Evolutionary conservation across 2,329 filamentous ascomycete genomes (phyloP).

Genomic region (Fusarium longipes): DNA sequence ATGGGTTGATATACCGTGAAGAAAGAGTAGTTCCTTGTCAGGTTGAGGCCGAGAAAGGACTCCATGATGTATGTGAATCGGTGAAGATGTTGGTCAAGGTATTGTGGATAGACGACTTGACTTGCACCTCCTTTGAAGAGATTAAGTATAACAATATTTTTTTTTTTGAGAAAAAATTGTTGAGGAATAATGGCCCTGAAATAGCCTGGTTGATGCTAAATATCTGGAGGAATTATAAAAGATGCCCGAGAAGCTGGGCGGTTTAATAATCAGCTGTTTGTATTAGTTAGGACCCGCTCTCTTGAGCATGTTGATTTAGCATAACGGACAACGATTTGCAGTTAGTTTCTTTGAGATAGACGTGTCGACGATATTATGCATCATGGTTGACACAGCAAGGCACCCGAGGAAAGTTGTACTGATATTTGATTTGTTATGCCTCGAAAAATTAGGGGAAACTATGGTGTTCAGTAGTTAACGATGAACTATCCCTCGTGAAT

Average conservation of each 20-base stretch:
- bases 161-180: slow-evolving; percentile 15
- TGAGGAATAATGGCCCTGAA: slow-evolving; percentile 9
- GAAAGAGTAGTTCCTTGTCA: slow-evolving; percentile 53
- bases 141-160: background rate
- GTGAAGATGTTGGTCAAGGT: background rate
- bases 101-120: background rate
- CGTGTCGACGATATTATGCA: background rate
- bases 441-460: background rate
- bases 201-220: background rate
- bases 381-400: background rate
- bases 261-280: slow-evolving; percentile 33
- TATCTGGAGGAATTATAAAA: slow-evolving; percentile 31
- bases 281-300: slow-evolving; percentile 12
- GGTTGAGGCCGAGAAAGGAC: slow-evolving; percentile 49
- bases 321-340: slow-evolving; percentile 18
- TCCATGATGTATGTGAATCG: slow-evolving; percentile 43
- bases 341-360: background rate
- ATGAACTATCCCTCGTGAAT: background rate
- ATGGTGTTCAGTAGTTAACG: background rate
- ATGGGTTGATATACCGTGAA: slow-evolving; percentile 41
- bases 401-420: too few relatives aligned
- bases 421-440: background rate
- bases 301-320: slow-evolving; percentile 29
- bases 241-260: background rate
- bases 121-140: background rate